Evolutionary conservation across 2,329 filamentous ascomycete species (phyloP), one percentile per base, ranked within the genome.

Genomic region (Exophiala aquamarina): DNA sequence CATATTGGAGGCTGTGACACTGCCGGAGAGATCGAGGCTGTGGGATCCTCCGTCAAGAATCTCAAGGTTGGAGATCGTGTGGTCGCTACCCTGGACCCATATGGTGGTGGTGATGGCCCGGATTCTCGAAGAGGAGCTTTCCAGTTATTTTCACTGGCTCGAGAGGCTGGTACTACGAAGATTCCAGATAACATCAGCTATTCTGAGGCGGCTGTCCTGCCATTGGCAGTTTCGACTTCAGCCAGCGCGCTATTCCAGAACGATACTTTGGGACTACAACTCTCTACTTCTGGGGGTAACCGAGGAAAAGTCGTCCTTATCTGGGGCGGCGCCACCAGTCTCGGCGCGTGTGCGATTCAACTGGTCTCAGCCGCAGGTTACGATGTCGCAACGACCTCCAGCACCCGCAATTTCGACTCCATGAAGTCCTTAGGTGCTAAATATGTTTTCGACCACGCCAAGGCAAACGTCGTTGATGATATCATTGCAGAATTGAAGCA

Each of bases 361-460:
- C 63, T 67, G 15, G 63, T 73, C 9, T 59, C 59, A 15, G 63
- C 62, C 10, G 56, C 68, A 6, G 70, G 72, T 3, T 63, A 69
- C 45, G 56, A 59, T 1, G 65, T 68, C 31, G 44, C 67, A 29
- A 64, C 64, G 3, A 70, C 66, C 10, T 59, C 65, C 1, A 66
- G 64, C 3, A 53, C 60, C 0, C 49, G 54, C 21, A 61, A 69
- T 47, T 43, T 49, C 23, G 58, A 55, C n/a, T 58, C 58, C 26
- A 63, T 68, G n/a, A 50, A 57, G 18, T 49, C 46, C 4, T 55
- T 66, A 3, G 64, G 64, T 18, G 59, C 64, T 2, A 49, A 40
- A 10, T 56, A 67, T 2, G 69, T 70, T 0, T 74, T 75, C 36
- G 74, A 77, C 55, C 74, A 77, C 57, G 65, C 63, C 3, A 61